A percentile compares a stretch with the other conserved stretches of the same genome.
phyloP scores from a whole-genome alignment of 371 early-diverging fungal species.

The Mortierella sp. region DNA sequence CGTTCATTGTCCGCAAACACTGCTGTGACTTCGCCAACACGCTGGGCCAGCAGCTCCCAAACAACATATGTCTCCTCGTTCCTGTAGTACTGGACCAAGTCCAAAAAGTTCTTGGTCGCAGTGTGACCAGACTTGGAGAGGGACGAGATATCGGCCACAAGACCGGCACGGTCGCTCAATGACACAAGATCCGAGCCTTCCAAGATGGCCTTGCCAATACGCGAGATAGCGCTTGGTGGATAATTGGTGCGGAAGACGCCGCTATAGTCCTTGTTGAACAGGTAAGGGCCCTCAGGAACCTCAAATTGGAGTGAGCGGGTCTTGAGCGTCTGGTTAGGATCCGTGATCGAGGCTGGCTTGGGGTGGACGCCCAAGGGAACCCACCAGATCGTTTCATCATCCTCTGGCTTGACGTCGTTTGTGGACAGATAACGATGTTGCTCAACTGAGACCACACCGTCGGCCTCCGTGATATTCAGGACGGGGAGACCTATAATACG shows the following conservation, averaged over 20 bases:
- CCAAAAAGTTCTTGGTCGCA: slow-evolving; percentile 69
- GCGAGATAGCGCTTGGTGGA: slow-evolving; percentile 54
- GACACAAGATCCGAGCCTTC: slow-evolving; percentile 50
- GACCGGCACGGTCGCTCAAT: slow-evolving; percentile 68
- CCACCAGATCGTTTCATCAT: slow-evolving; percentile 79
- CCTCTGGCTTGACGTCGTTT: slow-evolving; percentile 75
- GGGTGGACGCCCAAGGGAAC: slow-evolving; percentile 67
- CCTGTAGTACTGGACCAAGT: slow-evolving; percentile 66
- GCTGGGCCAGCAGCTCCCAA: slow-evolving; percentile 63
- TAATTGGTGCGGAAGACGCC: slow-evolving; percentile 80
- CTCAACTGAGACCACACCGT: slow-evolving; percentile 59
- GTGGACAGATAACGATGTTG: slow-evolving; percentile 83
- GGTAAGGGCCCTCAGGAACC: slow-evolving; percentile 56
- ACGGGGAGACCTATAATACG: slow-evolving; percentile 84
- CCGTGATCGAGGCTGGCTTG: slow-evolving; percentile 36
- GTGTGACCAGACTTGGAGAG: slow-evolving; percentile 71
- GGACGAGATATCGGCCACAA: slow-evolving; percentile 71
- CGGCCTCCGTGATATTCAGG: slow-evolving; percentile 66
- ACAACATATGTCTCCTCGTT: slow-evolving; percentile 74
- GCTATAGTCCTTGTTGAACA: slow-evolving; percentile 71
- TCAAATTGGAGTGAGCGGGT: slow-evolving; percentile 46
- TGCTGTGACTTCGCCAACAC: slow-evolving; percentile 55
- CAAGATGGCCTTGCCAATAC: slow-evolving; percentile 58
- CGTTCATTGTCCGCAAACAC: slow-evolving; percentile 62
- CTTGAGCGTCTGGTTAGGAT: slow-evolving; percentile 49